Evolutionary conservation across 164 flowering plant species (phyloP).

Genomic region (Umbilicus rupestris): DNA sequence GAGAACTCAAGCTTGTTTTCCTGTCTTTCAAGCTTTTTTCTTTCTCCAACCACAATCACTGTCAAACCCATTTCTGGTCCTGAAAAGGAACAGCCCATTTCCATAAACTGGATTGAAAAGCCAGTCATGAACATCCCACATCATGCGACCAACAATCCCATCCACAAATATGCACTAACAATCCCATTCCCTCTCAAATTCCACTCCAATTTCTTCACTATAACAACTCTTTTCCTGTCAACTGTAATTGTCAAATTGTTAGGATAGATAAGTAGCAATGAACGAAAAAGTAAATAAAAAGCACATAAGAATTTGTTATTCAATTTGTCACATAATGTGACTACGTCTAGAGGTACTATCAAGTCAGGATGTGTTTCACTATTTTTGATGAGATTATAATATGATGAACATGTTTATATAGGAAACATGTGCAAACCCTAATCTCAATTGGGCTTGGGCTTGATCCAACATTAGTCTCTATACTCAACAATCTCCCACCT

Average conservation of each 20-base stretch:
- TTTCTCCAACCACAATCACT: slow-evolving; percentile 52
- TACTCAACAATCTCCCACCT: no score
- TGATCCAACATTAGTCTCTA: no score
- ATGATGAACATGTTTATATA: no score
- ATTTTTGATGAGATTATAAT: no score
- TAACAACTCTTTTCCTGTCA: slow-evolving; percentile 29
- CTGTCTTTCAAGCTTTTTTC: slow-evolving; percentile 22
- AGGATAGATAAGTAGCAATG: no score
- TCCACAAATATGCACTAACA: slow-evolving; percentile 42
- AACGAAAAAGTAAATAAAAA: no score
- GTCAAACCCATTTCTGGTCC: slow-evolving; percentile 52
- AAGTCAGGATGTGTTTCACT: no score
- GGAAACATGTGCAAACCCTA: no score
- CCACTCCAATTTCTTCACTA: slow-evolving; percentile 43
- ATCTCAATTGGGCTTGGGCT: no score
- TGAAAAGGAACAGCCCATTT: slow-evolving; percentile 45
- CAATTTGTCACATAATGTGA: no score
- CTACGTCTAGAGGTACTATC: no score
- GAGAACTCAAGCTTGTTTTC: slow-evolving; percentile 32
- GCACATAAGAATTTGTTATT: no score
- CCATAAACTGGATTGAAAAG: slow-evolving; percentile 29
- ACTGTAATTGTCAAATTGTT: slow-evolving; percentile 27
- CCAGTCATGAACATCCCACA: slow-evolving; percentile 75
- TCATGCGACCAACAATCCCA: slow-evolving; percentile 47
- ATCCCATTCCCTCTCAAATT: slow-evolving; percentile 58